Base-by-base conservation (phyloP, 176 grass and related monocot species). In the Rhynchospora pubera region DNA sequence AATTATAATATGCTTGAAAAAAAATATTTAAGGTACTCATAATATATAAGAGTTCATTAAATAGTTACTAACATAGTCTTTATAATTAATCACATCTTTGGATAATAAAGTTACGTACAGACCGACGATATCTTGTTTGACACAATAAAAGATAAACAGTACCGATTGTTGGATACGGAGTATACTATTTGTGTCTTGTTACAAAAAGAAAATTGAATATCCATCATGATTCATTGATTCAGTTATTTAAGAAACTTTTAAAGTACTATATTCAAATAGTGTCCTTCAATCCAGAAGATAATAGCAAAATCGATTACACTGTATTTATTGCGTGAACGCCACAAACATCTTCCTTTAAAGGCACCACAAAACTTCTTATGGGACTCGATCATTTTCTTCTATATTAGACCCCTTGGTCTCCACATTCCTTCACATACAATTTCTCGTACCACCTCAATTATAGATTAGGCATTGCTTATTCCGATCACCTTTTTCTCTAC, bases 271-370 rank as follows among this genome's bases (percentile, higher is more conserved):
- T n/a, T 39, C 34, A 39, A 39, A 39, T 39, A 57, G 5, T 22
- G 58, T 61, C n/a, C 18, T 23, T 9, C 48, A 11, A 61, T 61
- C 58, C 58, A 23, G 58, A 21, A 61, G 58, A 61, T 22, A 22
- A 61, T 21, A 61, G n/a, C 0, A 22, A 60, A 60, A 61, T 9
- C 6, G 7, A 7, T 61, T n/a, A 61, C 7, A 51, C 48, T 1
- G 16, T 61, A 21, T 61, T 11, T 7, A 74, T 74, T 75, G 71
- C 71, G 71, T 75, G 71, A 52, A 75, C 71, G 71, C 71, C 47
- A 75, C 71, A 26, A 9, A 16, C 26, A 15, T 47, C 48, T 75
- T 75, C 46, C 71, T 53, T 51, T 0, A 0, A 75, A 75, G 47
- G 16, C 14, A n/a, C 15, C 13, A 15, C 71, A 26, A 73, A 13